These are phyloP conservation scores for Talaromyces stipitatus DNA, from an alignment of 495 filamentous ascomycete species.

Conservation along the genomic window DNA sequence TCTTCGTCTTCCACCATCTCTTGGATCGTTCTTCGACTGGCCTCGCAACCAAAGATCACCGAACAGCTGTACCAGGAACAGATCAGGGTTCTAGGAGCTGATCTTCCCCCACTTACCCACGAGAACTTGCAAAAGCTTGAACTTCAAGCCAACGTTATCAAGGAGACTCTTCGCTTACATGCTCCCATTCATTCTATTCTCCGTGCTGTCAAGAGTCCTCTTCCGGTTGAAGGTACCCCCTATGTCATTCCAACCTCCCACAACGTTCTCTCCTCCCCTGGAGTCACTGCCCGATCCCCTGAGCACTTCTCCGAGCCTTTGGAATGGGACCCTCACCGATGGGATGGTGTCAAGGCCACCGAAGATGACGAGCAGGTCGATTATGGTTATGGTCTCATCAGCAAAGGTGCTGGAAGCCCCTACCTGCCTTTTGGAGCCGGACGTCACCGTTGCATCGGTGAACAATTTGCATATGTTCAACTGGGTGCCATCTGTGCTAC, in stretches of 20 bases:
- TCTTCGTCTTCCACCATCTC: conserved; percentile 73
- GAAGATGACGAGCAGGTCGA: conserved; percentile 51
- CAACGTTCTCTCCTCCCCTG: conserved; percentile 73
- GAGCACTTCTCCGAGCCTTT: conserved; percentile 75
- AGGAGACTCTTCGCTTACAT: conserved; percentile 75
- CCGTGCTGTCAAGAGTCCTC: conserved; percentile 73
- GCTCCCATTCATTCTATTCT: conserved; percentile 80
- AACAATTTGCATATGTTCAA: conserved; percentile 94
- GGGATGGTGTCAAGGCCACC: conserved; percentile 48
- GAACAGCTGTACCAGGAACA: conserved; percentile 76
- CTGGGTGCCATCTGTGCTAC: conserved; percentile 77
- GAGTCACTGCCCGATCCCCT: conserved; percentile 60
- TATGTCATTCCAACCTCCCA: conserved; percentile 71
- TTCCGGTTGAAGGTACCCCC: conserved; percentile 69
- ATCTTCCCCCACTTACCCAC: conserved; percentile 57
- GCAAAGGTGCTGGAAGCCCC: conserved; percentile 76
- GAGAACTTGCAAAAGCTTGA: conserved; percentile 62
- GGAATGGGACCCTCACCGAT: conserved; percentile 82
- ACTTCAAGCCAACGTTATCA: conserved; percentile 62
- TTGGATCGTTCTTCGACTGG: conserved; percentile 76
- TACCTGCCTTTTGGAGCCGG: conserved; percentile 96
- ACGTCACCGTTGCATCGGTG: conserved; percentile 89
- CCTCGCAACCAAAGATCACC: conserved; percentile 61
- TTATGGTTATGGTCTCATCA: conserved; percentile 90
- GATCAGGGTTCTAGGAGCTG: conserved; percentile 48